phyloP scores from a whole-genome alignment of 139 green algal genomes.

The Penium margaritaceum region DNA sequence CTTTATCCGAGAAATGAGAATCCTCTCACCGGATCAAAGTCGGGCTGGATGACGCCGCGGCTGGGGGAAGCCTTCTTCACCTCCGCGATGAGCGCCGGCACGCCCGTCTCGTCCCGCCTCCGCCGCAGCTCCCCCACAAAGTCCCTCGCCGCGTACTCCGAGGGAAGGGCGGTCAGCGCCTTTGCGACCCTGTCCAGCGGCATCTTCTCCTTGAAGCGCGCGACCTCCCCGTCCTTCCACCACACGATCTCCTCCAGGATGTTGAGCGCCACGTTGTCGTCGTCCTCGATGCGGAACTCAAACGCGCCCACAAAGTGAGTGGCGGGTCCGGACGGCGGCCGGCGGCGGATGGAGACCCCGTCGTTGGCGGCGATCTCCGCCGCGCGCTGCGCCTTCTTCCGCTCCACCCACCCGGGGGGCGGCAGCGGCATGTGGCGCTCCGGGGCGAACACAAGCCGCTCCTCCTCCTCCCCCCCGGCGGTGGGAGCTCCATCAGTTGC shows the following conservation, averaged over 20 bases:
- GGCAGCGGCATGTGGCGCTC: constrained; percentile 2
- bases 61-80: constrained; percentile 96
- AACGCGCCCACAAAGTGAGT: constrained; percentile 19
- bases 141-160: constrained; percentile 70
- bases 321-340: constrained; percentile 30
- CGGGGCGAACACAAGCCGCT: too few relatives aligned
- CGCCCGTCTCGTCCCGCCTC: constrained; percentile 53
- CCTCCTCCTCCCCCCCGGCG: too few relatives aligned
- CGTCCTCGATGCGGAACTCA: constrained; percentile 42
- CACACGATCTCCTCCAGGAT: constrained; percentile 99
- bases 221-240: constrained; percentile 50
- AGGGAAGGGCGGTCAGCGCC: constrained; percentile 47
- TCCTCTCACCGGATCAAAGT: constrained; percentile 95
- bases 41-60: constrained; percentile 85
- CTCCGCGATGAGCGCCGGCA: constrained; percentile 90
- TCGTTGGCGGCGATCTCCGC: not conserved
- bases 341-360: constrained; percentile 45
- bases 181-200: constrained; percentile 54
- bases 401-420: constrained; percentile 10
- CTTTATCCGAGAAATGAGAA: too few relatives aligned
- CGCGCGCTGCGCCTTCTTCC: not conserved
- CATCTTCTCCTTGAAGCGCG: constrained; percentile 49
- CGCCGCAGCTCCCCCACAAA: constrained; percentile 71
- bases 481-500: too few relatives aligned
- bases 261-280: constrained; percentile 84